Base-by-base conservation (phyloP, 2,329 filamentous ascomycete species). In the Pyricularia sp. region DNA sequence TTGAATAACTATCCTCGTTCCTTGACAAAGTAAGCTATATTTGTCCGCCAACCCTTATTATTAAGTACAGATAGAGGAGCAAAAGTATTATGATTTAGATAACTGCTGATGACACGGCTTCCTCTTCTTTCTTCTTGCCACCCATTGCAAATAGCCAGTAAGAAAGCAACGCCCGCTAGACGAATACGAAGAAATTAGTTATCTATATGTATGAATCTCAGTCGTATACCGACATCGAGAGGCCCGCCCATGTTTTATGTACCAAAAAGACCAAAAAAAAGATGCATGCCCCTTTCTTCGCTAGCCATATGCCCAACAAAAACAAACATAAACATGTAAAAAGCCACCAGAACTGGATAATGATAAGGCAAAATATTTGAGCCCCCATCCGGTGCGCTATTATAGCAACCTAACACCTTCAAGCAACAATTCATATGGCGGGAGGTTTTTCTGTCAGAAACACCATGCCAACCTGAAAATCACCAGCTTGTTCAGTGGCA, bases 281-380 rank as follows among this genome's bases (percentile, higher is more conserved):
- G 14, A 59, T 59, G 55, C n/a, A 59, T 59, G 55, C 55, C 58
- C 58, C n/a, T 66, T 66, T 28, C 65, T 50, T 50, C 65, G 65
- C 36, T 66, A 66, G 65, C 65, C 65, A 66, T 42, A 66, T 66
- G 65, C 65, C 65, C 17, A 58, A 66, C 65, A 66, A 64, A n/a
- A 50, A 65, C 58, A 66, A 69, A 28, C 61, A 55, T 50, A 50
- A 30, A 68, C 25, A 64, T 64, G 42, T 66, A 70, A 25, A 64
- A 66, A 65, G 59, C 55, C 33, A 28, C 20, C 10, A 14, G 23
- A 28, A 28, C 58, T 28, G n/a, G 4, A 28, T 61, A 14, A 4
- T 28, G 12, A 50, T 10, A 50, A 66, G 12, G 25, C 25, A 23
- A 36, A 20, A 55, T 14, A 33, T 36, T 58, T 14, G 28, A 20